Conservation (phyloP, 2,329 filamentous ascomycete genomes). For the Colletotrichum liaoningense region DNA sequence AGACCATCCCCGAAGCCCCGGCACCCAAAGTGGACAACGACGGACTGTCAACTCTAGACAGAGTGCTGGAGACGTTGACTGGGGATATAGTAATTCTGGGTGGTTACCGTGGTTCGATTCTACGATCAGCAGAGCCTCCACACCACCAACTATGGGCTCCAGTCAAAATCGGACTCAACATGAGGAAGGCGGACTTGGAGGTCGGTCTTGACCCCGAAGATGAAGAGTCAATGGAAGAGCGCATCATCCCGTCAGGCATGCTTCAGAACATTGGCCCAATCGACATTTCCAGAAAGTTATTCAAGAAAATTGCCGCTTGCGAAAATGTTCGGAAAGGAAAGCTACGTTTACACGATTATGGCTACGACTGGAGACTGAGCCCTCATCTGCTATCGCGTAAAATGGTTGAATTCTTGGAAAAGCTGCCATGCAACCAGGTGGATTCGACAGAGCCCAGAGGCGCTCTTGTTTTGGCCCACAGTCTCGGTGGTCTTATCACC, state of each 20-base stretch:
- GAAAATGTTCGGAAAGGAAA: constrained; percentile 79
- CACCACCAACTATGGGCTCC: constrained; percentile 94
- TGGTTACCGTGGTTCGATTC: constrained; percentile 89
- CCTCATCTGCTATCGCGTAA: constrained; percentile 79
- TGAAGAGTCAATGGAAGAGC: constrained; percentile 84
- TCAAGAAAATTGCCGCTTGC: constrained; percentile 80
- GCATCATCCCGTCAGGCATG: constrained; percentile 88
- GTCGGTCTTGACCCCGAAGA: constrained; percentile 85
- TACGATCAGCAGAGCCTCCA: constrained; percentile 84
- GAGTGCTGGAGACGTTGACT: constrained; percentile 73
- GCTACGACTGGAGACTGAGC: constrained; percentile 94
- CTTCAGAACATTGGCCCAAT: constrained; percentile 92
- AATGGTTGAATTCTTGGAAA: constrained; percentile 79
- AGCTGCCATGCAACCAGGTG: constrained; percentile 77
- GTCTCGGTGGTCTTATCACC: constrained; percentile 87
- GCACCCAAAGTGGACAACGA: constrained; percentile 24
- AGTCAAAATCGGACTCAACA: constrained; percentile 90
- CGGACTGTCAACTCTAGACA: constrained; percentile 57
- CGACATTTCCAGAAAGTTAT: constrained; percentile 85
- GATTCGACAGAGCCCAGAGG: constrained; percentile 75
- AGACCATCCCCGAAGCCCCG: constrained; percentile 40
- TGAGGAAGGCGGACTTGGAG: constrained; percentile 91
- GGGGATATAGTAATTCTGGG: constrained; percentile 91
- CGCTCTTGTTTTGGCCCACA: constrained; percentile 87
- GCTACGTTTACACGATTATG: constrained; percentile 87